Conservation (phyloP, 768 basidiomycete genomes). For the Hericium rajendrae region DNA sequence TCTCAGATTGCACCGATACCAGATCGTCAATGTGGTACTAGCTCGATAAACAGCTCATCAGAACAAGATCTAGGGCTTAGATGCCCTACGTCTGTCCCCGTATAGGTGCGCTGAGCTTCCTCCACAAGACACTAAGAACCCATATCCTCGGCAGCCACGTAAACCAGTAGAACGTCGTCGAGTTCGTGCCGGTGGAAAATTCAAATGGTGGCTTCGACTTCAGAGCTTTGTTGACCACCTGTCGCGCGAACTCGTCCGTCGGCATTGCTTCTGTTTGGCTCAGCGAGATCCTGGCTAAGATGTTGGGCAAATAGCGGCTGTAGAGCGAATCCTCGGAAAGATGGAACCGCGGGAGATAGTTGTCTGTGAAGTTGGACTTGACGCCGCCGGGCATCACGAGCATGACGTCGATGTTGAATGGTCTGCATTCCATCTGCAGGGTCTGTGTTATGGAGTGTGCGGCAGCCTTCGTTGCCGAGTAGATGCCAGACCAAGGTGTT, state of each 20-base stretch:
- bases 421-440: conserved; percentile 64
- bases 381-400: conserved; percentile 60
- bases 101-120: neutral
- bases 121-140: conserved; percentile 37
- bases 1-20: too few species aligned
- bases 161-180: conserved; percentile 35
- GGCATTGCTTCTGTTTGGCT: conserved; percentile 49
- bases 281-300: conserved; percentile 40
- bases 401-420: conserved; percentile 61
- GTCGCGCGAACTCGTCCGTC: conserved; percentile 40
- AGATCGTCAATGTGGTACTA: too few species aligned
- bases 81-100: too few species aligned
- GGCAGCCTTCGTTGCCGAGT: conserved; percentile 49
- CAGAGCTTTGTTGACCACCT: conserved; percentile 42
- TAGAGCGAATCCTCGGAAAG: conserved; percentile 49
- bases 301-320: conserved; percentile 38
- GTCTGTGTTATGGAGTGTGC: conserved; percentile 51
- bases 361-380: conserved; percentile 53
- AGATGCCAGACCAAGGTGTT: conserved; percentile 59
- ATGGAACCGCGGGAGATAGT: conserved; percentile 32
- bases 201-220: conserved; percentile 39
- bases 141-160: conserved; percentile 42
- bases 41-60: too few species aligned
- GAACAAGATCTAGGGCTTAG: too few species aligned
- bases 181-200: conserved; percentile 36